phyloP scores from a whole-genome alignment of 2,329 filamentous ascomycete genomes.

The Hymenoscyphus fructigenus region DNA sequence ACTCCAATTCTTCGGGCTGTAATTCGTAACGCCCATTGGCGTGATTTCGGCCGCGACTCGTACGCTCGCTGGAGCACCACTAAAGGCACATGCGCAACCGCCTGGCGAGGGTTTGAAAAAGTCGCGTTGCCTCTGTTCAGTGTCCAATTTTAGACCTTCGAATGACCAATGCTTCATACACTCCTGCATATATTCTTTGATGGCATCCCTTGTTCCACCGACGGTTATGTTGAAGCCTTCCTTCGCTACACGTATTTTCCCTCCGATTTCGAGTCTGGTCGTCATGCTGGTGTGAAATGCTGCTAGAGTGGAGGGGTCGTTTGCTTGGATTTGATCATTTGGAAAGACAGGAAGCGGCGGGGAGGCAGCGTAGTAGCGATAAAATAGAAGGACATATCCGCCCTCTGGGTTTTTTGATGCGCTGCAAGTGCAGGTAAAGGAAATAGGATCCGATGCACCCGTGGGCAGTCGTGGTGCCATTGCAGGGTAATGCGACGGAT shows the following conservation, averaged over 20 bases:
- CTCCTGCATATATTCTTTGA: constrained; percentile 30
- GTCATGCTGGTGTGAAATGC: constrained; percentile 29
- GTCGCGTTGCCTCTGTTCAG: constrained; percentile 16
- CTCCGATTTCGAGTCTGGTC: constrained; percentile 24
- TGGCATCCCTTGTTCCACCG: constrained; percentile 26
- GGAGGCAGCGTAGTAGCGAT: constrained; percentile 34
- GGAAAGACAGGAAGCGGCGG: constrained; percentile 23
- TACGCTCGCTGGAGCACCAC: constrained; percentile 24
- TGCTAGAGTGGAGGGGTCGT: constrained; percentile 21
- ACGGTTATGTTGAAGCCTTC: constrained; percentile 39
- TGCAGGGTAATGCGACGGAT: not conserved
- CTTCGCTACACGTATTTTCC: constrained; percentile 34
- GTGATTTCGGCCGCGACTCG: constrained; percentile 35
- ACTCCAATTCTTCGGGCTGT: constrained; percentile 32
- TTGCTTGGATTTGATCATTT: constrained; percentile 6
- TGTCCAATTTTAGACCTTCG: constrained; percentile 23
- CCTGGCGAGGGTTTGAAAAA: constrained; percentile 35
- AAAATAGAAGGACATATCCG: constrained; percentile 36
- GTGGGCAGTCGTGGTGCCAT: constrained; percentile 19
- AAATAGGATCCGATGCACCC: constrained; percentile 34
- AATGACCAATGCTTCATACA: constrained; percentile 36
- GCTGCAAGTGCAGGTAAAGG: constrained; percentile 35
- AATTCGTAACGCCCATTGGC: constrained; percentile 36
- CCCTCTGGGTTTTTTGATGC: constrained; percentile 15
- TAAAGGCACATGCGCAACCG: constrained; percentile 36